These are phyloP conservation scores for Trichocomaceae sp. DNA, from an alignment of 2,329 filamentous ascomycete species.

Conservation along the genomic window DNA sequence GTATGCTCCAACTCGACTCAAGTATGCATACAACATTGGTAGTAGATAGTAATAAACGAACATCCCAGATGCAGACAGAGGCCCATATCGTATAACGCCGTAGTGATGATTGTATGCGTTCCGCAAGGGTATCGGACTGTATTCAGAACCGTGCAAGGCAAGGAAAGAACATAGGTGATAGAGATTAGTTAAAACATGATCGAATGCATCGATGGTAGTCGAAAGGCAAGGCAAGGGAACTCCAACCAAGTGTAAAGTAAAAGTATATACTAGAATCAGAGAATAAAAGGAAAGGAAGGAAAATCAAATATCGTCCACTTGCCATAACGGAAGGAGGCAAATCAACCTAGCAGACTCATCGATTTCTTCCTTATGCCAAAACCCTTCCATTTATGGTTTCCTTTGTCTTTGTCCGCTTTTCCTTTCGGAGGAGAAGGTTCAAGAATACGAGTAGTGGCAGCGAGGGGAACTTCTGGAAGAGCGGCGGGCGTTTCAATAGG, in stretches of 20 bases:
- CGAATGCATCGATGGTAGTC: conserved; percentile 11
- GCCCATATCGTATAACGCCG: conserved; percentile 1
- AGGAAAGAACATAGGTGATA: not conserved
- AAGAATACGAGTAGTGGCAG: not conserved
- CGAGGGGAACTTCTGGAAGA: not conserved
- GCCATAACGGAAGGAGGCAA: not conserved
- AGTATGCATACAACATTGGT: not conserved
- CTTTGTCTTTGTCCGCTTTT: conserved; percentile 13
- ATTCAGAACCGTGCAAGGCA: not conserved
- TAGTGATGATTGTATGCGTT: not conserved
- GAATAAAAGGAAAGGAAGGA: not conserved
- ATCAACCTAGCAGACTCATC: conserved; percentile 28
- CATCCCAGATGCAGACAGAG: not conserved
- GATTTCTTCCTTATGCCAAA: conserved; percentile 42
- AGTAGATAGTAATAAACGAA: not conserved
- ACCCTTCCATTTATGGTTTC: conserved; percentile 30
- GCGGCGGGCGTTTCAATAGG: not conserved
- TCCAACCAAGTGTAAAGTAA: not conserved
- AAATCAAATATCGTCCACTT: not conserved
- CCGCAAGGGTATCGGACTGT: not conserved
- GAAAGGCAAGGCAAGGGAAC: not conserved
- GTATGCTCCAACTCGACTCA: not conserved
- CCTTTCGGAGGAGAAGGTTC: not conserved
- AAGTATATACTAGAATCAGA: conserved; percentile 13
- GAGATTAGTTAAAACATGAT: conserved; percentile 3